These are phyloP conservation scores for Neospermospora avenae DNA, from an alignment of 2,329 filamentous ascomycete species.

Conservation along the genomic window DNA sequence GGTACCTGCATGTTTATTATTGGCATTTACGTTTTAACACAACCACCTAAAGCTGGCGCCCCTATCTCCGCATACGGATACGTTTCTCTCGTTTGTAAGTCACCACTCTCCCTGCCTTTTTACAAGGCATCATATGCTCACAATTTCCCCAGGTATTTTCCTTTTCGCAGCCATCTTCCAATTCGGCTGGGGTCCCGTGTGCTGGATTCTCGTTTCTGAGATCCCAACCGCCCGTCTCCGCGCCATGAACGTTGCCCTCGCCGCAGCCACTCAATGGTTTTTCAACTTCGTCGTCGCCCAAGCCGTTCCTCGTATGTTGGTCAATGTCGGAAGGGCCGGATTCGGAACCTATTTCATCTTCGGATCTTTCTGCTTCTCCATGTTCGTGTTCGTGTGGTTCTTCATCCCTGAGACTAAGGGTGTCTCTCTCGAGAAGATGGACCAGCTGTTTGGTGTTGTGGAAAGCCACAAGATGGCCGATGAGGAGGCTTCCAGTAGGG, in stretches of 20 bases:
- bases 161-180: constrained; percentile 71
- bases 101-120: too few species aligned
- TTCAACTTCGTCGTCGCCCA: constrained; percentile 72
- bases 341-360: constrained; percentile 68
- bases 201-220: constrained; percentile 69
- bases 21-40: constrained; percentile 63
- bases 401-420: constrained; percentile 67
- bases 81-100: constrained; percentile 58
- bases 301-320: constrained; percentile 66
- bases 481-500: neutral
- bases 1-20: constrained; percentile 63
- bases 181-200: constrained; percentile 66
- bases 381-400: constrained; percentile 42
- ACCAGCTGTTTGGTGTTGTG: constrained; percentile 16
- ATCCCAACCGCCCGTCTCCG: constrained; percentile 66
- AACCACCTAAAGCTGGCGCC: constrained; percentile 51
- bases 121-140: neutral
- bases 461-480: neutral
- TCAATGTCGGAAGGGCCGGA: constrained; percentile 44
- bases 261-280: constrained; percentile 67
- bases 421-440: constrained; percentile 50
- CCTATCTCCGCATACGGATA: constrained; percentile 64
- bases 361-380: constrained; percentile 60
- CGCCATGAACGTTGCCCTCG: constrained; percentile 65
- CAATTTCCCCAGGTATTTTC: constrained; percentile 47